These are phyloP conservation scores for Thielaviopsis musarum DNA, from an alignment of 2,329 filamentous ascomycete species.

Conservation along the genomic window DNA sequence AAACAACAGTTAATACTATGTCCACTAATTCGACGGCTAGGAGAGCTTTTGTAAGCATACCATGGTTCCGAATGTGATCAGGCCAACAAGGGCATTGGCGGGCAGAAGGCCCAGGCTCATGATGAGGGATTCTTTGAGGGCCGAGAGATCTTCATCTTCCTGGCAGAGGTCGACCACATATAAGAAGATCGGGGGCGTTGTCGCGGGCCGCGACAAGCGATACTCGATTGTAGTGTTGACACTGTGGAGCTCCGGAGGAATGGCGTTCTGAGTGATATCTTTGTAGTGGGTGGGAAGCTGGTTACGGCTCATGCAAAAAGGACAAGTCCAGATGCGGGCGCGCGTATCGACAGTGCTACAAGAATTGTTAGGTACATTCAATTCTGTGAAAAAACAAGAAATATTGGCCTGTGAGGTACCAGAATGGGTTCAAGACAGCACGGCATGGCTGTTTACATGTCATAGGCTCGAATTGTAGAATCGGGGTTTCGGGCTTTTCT, in stretches of 20 bases:
- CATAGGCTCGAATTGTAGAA: slow-evolving; percentile 90
- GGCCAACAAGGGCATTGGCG: slow-evolving; percentile 63
- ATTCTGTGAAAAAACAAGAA: too few species aligned
- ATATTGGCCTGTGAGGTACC: slow-evolving; percentile 32
- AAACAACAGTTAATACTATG: slow-evolving; percentile 14
- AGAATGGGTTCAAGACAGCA: slow-evolving; percentile 92
- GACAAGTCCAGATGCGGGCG: slow-evolving; percentile 74
- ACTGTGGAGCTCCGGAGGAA: slow-evolving; percentile 68
- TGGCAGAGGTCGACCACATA: slow-evolving; percentile 83
- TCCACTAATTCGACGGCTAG: not conserved
- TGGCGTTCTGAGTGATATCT: slow-evolving; percentile 69
- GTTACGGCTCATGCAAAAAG: slow-evolving; percentile 73
- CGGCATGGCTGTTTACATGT: slow-evolving; percentile 93
- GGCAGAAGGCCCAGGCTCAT: slow-evolving; percentile 72
- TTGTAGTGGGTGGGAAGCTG: slow-evolving; percentile 75
- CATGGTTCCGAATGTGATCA: slow-evolving; percentile 89
- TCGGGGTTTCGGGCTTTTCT: slow-evolving; percentile 75
- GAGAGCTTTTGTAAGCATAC: slow-evolving; percentile 25
- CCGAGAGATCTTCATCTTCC: slow-evolving; percentile 69
- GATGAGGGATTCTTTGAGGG: slow-evolving; percentile 71
- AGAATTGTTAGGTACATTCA: not conserved
- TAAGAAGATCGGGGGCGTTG: slow-evolving; percentile 70
- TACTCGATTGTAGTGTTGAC: slow-evolving; percentile 85
- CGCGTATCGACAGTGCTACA: slow-evolving; percentile 66
- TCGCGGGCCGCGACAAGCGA: slow-evolving; percentile 61